phyloP scores from a whole-genome alignment of 345 rosid species.

The Linum tenue region DNA sequence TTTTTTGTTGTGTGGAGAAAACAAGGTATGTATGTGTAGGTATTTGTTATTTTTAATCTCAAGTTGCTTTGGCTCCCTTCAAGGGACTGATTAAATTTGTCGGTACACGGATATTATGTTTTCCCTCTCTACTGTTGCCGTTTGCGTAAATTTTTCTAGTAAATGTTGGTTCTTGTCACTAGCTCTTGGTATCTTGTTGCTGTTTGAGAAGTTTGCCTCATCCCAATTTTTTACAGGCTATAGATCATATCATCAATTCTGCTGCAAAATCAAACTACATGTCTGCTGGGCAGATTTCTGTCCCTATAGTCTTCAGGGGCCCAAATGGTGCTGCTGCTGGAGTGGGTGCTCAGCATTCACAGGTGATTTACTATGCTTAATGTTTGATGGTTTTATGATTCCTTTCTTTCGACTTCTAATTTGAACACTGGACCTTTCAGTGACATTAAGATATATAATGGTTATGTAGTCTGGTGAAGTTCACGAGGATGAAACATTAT shows the following conservation, averaged over 20 bases:
- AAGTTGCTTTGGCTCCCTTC: not conserved
- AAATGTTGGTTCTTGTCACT: not conserved
- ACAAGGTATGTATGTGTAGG: not conserved
- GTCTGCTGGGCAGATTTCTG: constrained; percentile 80
- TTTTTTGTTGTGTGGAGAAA: not conserved
- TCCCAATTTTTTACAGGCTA: constrained; percentile 45
- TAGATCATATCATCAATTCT: constrained; percentile 85
- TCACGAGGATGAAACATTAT: too few species aligned
- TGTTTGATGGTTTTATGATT: not conserved
- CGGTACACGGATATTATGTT: not conserved
- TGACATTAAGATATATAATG: too few species aligned
- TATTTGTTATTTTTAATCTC: not conserved
- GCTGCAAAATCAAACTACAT: constrained; percentile 81
- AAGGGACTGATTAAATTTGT: too few species aligned
- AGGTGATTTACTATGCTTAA: constrained; percentile 21
- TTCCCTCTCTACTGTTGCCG: not conserved
- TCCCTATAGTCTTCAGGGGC: constrained; percentile 87
- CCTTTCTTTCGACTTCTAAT: not conserved
- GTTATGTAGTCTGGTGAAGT: not conserved
- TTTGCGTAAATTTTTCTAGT: too few species aligned
- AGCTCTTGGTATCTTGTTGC: not conserved
- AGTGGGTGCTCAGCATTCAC: constrained; percentile 98
- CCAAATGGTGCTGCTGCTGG: constrained; percentile 99
- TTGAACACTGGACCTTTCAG: not conserved
- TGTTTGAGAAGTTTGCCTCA: not conserved